These are phyloP conservation scores for Apiospora phragmitis DNA, from an alignment of 2,329 filamentous ascomycete species.

Conservation along the genomic window DNA sequence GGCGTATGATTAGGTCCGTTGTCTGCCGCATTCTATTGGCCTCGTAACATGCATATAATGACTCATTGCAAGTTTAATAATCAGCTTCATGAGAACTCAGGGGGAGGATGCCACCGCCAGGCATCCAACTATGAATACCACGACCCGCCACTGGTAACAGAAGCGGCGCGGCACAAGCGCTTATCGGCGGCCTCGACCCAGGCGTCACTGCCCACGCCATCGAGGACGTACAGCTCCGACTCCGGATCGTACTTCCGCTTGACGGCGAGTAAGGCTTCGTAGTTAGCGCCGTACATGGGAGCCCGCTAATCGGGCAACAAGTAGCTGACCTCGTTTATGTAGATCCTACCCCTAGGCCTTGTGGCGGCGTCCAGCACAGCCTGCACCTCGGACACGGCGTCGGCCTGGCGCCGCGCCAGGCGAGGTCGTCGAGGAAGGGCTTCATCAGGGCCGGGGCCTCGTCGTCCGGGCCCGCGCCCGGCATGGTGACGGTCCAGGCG, in stretches of 20 bases:
- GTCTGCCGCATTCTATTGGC: no score
- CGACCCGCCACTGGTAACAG: background rate
- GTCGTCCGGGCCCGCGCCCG: background rate
- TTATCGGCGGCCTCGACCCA: conserved; percentile 10
- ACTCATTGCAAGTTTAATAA: no score
- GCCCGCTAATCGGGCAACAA: conserved; percentile 29
- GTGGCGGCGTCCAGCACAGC: background rate
- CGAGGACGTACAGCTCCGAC: conserved; percentile 8
- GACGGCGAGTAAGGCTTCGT: conserved; percentile 29
- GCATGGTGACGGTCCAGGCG: background rate
- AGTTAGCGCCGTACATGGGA: conserved; percentile 35
- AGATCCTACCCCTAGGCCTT: conserved; percentile 21
- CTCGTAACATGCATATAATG: no score
- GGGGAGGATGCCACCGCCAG: no score
- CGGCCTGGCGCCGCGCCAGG: background rate
- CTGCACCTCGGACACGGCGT: background rate
- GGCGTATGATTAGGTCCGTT: no score
- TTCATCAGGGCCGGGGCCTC: background rate
- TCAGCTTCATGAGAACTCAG: no score
- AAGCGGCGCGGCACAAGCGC: conserved; percentile 11
- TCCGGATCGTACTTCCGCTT: conserved; percentile 41
- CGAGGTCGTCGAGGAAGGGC: background rate
- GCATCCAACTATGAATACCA: no score
- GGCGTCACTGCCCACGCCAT: conserved; percentile 11
- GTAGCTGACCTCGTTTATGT: conserved; percentile 43